A percentile compares a stretch with the other conserved stretches of the same genome.
These are phyloP conservation scores for Penicillium sp. DNA, from an alignment of 2,329 filamentous ascomycete species.

Conservation along the genomic window DNA sequence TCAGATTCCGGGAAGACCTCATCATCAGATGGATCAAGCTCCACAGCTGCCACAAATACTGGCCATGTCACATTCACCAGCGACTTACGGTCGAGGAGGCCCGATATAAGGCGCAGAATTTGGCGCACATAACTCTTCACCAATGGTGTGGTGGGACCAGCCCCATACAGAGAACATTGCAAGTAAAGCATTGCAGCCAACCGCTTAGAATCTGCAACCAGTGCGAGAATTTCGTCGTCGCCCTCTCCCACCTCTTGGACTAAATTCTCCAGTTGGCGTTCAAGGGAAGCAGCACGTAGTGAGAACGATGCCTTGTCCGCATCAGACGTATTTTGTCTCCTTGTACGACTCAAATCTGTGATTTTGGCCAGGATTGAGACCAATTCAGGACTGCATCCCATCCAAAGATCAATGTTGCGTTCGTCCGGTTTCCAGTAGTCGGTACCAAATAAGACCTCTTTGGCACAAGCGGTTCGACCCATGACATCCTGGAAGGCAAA, in stretches of 20 bases:
- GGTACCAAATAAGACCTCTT: conserved; percentile 47
- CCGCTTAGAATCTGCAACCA: conserved; percentile 45
- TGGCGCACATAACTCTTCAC: conserved; percentile 33
- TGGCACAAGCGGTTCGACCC: conserved; percentile 51
- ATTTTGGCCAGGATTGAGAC: conserved; percentile 49
- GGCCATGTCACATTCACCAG: conserved; percentile 43
- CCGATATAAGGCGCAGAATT: conserved; percentile 37
- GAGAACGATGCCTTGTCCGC: conserved; percentile 28
- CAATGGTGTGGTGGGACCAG: conserved; percentile 40
- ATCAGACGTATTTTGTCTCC: conserved; percentile 28
- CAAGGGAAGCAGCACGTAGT: conserved; percentile 35
- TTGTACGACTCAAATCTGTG: conserved; percentile 46
- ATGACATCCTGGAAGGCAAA: conserved; percentile 55
- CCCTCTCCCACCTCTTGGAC: conserved; percentile 33
- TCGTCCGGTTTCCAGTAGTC: conserved; percentile 48
- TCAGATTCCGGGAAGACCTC: conserved; percentile 31
- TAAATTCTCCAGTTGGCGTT: conserved; percentile 33
- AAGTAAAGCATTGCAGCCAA: conserved; percentile 48
- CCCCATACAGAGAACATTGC: conserved; percentile 46
- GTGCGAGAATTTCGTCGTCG: conserved; percentile 33
- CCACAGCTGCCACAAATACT: conserved; percentile 46
- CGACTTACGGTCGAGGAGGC: conserved; percentile 33
- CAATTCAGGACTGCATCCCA: conserved; percentile 50
- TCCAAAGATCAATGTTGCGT: conserved; percentile 46
- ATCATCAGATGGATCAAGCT: conserved; percentile 41